Percentiles rank a stretch among this genome's conserved stretches.
Conservation (phyloP, 805 yeast genomes). For the Nakazawaea laoshanensis region DNA sequence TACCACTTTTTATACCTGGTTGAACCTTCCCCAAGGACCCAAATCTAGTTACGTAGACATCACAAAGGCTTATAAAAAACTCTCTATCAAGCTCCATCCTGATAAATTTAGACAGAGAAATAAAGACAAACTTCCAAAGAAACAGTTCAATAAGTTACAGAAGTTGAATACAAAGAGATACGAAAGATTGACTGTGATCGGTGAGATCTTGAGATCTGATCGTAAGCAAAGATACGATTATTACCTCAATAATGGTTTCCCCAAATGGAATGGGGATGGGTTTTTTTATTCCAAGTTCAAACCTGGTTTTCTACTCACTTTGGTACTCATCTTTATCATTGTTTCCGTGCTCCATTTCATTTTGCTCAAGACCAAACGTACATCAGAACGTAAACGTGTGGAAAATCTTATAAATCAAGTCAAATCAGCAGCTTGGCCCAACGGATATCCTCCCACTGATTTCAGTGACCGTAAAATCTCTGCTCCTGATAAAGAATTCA, state of each 20-base stretch:
- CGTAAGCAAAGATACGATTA: slow-evolving; percentile 74
- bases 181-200: slow-evolving; percentile 69
- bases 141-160: slow-evolving; percentile 17
- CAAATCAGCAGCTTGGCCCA: slow-evolving; percentile 47
- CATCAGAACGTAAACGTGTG: slow-evolving; percentile 52
- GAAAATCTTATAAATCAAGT: slow-evolving; percentile 40
- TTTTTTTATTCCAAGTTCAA: slow-evolving; percentile 59
- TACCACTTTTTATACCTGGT: slow-evolving; percentile 61
- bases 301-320: slow-evolving; percentile 51
- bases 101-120: slow-evolving; percentile 52
- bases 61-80: slow-evolving; percentile 57
- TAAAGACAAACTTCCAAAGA: slow-evolving; percentile 18
- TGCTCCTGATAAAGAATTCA: slow-evolving; percentile 40
- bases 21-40: slow-evolving; percentile 34
- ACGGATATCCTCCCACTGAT: slow-evolving; percentile 34
- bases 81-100: slow-evolving; percentile 75
- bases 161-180: slow-evolving; percentile 60
- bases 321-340: slow-evolving; percentile 40
- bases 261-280: slow-evolving; percentile 65
- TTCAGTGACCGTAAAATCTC: slow-evolving; percentile 35
- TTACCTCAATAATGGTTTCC: slow-evolving; percentile 78
- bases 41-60: slow-evolving; percentile 45
- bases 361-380: slow-evolving; percentile 42
- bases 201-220: slow-evolving; percentile 60
- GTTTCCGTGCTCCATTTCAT: slow-evolving; percentile 51